Base-by-base conservation (phyloP, 345 rosid species). In the Kandelia obovata region DNA sequence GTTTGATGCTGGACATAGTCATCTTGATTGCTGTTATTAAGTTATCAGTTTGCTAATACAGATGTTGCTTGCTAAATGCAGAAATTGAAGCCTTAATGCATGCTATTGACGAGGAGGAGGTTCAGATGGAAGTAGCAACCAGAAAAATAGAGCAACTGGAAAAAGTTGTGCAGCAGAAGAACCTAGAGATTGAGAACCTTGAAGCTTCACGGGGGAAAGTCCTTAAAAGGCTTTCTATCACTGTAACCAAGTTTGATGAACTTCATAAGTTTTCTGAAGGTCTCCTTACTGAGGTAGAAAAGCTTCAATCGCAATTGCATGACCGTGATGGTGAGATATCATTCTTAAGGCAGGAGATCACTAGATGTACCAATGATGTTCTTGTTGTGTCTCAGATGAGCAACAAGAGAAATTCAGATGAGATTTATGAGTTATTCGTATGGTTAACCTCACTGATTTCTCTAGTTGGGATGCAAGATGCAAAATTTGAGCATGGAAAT, bases 71-170 rank as follows among this genome's bases (percentile, higher is more conserved):
- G 35, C 68, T 72, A 34, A 39, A 32, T 69, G 46, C 86, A 95
- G 99, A 95, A 84, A 88, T 92, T 59, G 99, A 89, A 75, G 87
- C 88, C 47, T 85, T 94, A 58, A 91, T 85, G 88, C 99, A 95
- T 87, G 99, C 99, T 51, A 92, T 94, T 71, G 98, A 94, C 47
- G 98, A 88, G 83, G 97, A 91, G 82, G 98, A 94, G 86, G 77
- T 82, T 57, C 96, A 94, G 78, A 88, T 94, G 95, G 98, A 91
- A 68, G 87, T 77, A 77, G 78, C 85, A 81, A 83, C 73, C 27
- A 82, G 80, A 81, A 91, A 82, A 77, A 77, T 83, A 26, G 72
- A 82, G 73, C 89, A 82, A 67, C 74, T 88, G 76, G 90, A 86
- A 77, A 84, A 75, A 66, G 79, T 80, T 56, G 61, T 88, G 77